Conservation (phyloP, 1,139 yeast genomes). For the Debaryomyces nepalensis region DNA sequence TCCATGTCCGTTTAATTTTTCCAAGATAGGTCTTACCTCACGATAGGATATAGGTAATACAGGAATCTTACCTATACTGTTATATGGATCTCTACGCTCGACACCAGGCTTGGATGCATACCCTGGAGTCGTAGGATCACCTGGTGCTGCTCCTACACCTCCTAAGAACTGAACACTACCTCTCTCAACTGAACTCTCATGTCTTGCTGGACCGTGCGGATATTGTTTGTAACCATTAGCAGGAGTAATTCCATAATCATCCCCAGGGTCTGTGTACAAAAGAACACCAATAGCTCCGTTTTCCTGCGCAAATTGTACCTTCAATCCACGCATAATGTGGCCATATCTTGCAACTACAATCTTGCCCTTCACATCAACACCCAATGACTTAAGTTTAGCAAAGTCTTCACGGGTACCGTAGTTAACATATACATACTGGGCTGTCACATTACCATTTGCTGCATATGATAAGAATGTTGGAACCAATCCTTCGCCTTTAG, state of each 20-base stretch:
- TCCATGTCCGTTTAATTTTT: constrained; percentile 48
- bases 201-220: constrained; percentile 53
- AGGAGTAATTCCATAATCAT: constrained; percentile 47
- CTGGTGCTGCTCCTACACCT: constrained; percentile 61
- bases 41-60: constrained; percentile 52
- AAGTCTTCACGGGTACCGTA: constrained; percentile 48
- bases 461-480: constrained; percentile 54
- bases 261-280: constrained; percentile 51
- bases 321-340: constrained; percentile 46
- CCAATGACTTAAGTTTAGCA: constrained; percentile 33
- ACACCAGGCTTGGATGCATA: constrained; percentile 66
- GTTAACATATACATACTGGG: constrained; percentile 47
- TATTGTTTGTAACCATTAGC: constrained; percentile 50
- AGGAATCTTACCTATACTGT: constrained; percentile 50
- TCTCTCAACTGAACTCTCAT: constrained; percentile 66
- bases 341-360: constrained; percentile 51
- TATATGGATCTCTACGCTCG: constrained; percentile 47
- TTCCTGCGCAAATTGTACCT: constrained; percentile 55
- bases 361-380: constrained; percentile 46
- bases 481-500: constrained; percentile 49
- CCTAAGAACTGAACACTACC: constrained; percentile 85
- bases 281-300: constrained; percentile 50
- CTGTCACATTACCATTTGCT: constrained; percentile 54
- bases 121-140: constrained; percentile 91
- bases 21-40: constrained; percentile 51